Base-by-base conservation (phyloP, 2,329 filamentous ascomycete species). In the Calonectria pseudoturangicola region DNA sequence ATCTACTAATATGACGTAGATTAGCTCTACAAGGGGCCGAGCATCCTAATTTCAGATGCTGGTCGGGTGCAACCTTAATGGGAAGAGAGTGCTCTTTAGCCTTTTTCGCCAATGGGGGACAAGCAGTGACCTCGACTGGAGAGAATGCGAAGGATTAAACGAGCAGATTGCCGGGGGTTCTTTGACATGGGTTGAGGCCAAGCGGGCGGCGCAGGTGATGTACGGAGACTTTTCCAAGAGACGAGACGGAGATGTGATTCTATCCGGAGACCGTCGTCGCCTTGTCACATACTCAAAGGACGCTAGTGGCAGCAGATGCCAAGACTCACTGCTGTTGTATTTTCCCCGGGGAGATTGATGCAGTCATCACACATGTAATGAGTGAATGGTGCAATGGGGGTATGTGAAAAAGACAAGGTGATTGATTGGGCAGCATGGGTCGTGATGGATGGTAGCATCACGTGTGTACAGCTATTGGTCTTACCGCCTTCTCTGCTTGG, bases 31-130 rank as follows among this genome's bases (percentile, higher is more conserved):
- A 15, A 25, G 54, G 21, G 21, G 30, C 13, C 28, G 12, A 18
- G 21, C 39, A 39, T 60, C 54, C 25, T 60, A 41, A 60, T 41
- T 60, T 58, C 39, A 60, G 54, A 60, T 41, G 36, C 54, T 43
- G 54, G 54, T 41, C 54, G 36, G 27, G 21, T 25, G 16, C 30
- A 60, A 60, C 54, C 21, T 60, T 60, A 60, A 41, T 18, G 7
- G 13, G 7, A 21, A 41, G 54, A 41, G 33, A 41, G 36, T 41
- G 21, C 25, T 56, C 25, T 39, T n/a, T 16, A n/a, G 8, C 41
- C 15, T n/a, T n/a, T n/a, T 18, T 41, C 36, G 7, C 54, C 54
- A 60, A 60, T 60, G 15, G 33, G 21, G 33, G 21, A 18, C 21
- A 4, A 18, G 33, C 33, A 60, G 36, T 60, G 54, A 60, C 54